phyloP scores from a whole-genome alignment of 495 filamentous ascomycete genomes.

The Xylaria palmicola region DNA sequence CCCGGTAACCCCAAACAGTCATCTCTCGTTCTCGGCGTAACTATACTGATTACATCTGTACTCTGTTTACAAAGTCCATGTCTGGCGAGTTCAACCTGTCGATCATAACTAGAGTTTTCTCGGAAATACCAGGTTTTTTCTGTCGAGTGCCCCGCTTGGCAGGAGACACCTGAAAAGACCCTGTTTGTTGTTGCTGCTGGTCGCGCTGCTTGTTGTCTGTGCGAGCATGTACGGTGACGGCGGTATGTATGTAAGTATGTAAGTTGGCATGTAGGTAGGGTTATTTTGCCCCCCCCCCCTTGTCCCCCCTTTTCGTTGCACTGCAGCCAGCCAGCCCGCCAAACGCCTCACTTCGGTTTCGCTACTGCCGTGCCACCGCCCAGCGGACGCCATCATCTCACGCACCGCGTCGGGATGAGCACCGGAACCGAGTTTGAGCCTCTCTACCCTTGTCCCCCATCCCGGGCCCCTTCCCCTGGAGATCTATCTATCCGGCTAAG shows the following conservation, averaged over 20 bases:
- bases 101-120: too few species aligned
- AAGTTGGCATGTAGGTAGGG: neutral
- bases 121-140: too few species aligned
- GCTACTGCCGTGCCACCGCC: too few species aligned
- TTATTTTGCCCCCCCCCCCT: neutral
- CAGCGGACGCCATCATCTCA: too few species aligned
- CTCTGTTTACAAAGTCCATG: too few species aligned
- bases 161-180: too few species aligned
- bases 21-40: too few species aligned
- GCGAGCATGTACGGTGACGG: neutral
- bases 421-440: neutral
- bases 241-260: neutral
- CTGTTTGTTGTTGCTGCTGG: neutral
- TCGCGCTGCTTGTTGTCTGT: neutral
- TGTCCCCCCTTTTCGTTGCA: neutral
- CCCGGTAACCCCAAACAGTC: too few species aligned
- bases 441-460: neutral
- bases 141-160: too few species aligned
- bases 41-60: too few species aligned
- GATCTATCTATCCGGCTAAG: too few species aligned
- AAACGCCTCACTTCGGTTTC: too few species aligned
- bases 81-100: neutral
- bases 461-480: constrained; percentile 3
- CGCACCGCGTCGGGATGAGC: neutral
- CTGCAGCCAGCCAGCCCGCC: neutral